A percentile compares a stretch with the other conserved stretches of the same genome.
Conservation (phyloP, 164 flowering plant genomes). For the Buxus sempervirens region DNA sequence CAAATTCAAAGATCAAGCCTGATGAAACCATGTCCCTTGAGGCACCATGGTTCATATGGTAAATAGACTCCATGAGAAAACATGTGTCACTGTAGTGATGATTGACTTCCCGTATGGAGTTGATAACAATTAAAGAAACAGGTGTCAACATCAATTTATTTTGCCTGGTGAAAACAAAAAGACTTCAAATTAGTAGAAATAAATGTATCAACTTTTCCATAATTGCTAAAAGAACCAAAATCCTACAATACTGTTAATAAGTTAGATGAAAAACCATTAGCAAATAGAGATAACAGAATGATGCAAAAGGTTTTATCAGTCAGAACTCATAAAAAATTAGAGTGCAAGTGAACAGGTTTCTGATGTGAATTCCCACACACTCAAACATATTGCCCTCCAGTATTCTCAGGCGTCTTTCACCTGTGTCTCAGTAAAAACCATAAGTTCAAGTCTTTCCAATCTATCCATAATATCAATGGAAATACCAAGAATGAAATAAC, state of each 20-base stretch:
- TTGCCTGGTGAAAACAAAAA: conserved; percentile 26
- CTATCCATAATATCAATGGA: too few species aligned
- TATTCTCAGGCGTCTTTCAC: not conserved
- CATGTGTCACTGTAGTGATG: conserved; percentile 10
- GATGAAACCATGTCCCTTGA: conserved; percentile 23
- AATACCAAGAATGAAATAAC: too few species aligned
- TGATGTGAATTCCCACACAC: not conserved
- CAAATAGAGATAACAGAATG: too few species aligned
- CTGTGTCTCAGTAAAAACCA: not conserved
- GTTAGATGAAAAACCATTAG: not conserved
- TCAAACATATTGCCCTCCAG: not conserved
- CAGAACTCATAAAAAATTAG: not conserved
- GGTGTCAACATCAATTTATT: conserved; percentile 52
- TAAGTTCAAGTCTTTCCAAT: too few species aligned
- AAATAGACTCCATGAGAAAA: conserved; percentile 6
- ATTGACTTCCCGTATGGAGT: conserved; percentile 34
- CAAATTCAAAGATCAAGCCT: conserved; percentile 42
- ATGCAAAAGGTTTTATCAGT: not conserved
- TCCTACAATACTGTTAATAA: not conserved
- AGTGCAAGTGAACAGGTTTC: not conserved
- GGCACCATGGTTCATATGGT: conserved; percentile 13
- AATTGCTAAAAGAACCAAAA: not conserved
- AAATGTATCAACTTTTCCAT: too few species aligned
- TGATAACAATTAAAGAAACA: conserved; percentile 52
- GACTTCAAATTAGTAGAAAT: too few species aligned